A percentile compares a stretch with the other conserved stretches of the same genome.
These are phyloP conservation scores for Hypericum androsaemum DNA, from an alignment of 345 rosid species.

Conservation along the genomic window DNA sequence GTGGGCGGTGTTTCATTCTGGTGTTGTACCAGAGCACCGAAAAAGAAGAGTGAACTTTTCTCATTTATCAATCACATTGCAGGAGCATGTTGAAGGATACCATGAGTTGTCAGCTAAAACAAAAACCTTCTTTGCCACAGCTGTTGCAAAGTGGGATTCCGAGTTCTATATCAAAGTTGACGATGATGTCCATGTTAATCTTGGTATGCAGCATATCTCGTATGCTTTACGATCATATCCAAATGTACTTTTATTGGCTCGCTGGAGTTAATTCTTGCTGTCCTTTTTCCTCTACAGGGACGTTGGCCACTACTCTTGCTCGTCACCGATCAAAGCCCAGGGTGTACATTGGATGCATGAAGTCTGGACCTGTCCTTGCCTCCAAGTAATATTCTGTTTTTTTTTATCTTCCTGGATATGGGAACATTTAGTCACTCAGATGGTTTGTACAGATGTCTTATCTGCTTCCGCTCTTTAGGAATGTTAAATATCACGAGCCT, in stretches of 20 bases:
- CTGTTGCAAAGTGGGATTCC: constrained; percentile 94
- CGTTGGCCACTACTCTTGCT: constrained; percentile 80
- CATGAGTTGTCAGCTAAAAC: constrained; percentile 97
- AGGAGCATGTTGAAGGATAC: constrained; percentile 98
- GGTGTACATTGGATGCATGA: constrained; percentile 93
- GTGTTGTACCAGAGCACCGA: too few relatives aligned
- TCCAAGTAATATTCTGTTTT: constrained; percentile 47
- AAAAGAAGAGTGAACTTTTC: neutral
- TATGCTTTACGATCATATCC: neutral
- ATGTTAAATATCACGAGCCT: constrained; percentile 93
- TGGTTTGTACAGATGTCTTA: constrained; percentile 7
- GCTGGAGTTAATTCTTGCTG: constrained; percentile 1
- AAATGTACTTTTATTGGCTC: neutral
- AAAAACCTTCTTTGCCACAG: constrained; percentile 78
- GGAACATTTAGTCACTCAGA: neutral
- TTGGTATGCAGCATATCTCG: constrained; percentile 40
- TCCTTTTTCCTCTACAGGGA: constrained; percentile 35
- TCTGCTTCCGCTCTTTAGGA: constrained; percentile 29
- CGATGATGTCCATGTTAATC: constrained; percentile 98
- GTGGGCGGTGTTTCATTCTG: too few relatives aligned
- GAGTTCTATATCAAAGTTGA: constrained; percentile 91
- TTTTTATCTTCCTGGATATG: neutral
- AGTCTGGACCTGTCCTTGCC: constrained; percentile 95
- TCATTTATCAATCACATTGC: constrained; percentile 9
- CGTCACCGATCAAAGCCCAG: constrained; percentile 87